These are phyloP conservation scores for Xylariales sp. DNA, from an alignment of 2,329 filamentous ascomycete genomes.

Conservation along the genomic window DNA sequence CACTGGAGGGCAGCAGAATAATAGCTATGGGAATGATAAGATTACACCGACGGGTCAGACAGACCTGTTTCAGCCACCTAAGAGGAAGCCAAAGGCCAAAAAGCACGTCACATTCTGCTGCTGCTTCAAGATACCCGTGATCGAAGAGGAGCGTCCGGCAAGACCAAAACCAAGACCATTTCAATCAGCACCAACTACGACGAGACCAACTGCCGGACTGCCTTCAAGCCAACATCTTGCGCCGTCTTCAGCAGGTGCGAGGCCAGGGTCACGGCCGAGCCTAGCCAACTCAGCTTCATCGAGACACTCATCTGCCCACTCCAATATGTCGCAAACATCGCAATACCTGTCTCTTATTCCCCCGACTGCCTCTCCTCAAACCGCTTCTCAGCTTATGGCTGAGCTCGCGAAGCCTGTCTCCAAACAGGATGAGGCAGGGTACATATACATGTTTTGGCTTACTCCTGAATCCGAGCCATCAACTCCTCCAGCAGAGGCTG, in stretches of 20 bases:
- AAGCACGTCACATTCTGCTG: slow-evolving; percentile 40
- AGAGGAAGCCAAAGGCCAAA: slow-evolving; percentile 20
- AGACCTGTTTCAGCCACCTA: slow-evolving; percentile 13
- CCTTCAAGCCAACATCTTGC: slow-evolving; percentile 23
- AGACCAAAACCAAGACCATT: slow-evolving; percentile 44
- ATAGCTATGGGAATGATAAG: slow-evolving; percentile 9
- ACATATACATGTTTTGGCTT: slow-evolving; percentile 99
- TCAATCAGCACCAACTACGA: slow-evolving; percentile 30
- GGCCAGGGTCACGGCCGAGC: slow-evolving; percentile 18
- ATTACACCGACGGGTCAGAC: slow-evolving; percentile 12
- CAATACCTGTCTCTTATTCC: slow-evolving; percentile 67
- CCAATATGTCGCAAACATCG: slow-evolving; percentile 29
- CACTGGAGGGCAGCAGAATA: neutral
- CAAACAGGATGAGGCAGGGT: slow-evolving; percentile 72
- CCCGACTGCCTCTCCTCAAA: slow-evolving; percentile 58
- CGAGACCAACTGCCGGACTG: slow-evolving; percentile 24
- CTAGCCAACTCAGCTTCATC: slow-evolving; percentile 15
- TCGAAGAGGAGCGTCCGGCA: slow-evolving; percentile 35
- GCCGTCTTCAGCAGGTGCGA: slow-evolving; percentile 16
- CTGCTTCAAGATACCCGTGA: slow-evolving; percentile 47
- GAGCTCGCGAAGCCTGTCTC: slow-evolving; percentile 77
- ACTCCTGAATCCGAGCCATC: slow-evolving; percentile 60
- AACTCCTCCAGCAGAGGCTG: slow-evolving; percentile 52
- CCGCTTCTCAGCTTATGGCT: slow-evolving; percentile 64
- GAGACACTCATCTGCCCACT: slow-evolving; percentile 22